These are phyloP conservation scores for Lojkania enalia DNA, from an alignment of 2,329 filamentous ascomycete species.

Conservation along the genomic window DNA sequence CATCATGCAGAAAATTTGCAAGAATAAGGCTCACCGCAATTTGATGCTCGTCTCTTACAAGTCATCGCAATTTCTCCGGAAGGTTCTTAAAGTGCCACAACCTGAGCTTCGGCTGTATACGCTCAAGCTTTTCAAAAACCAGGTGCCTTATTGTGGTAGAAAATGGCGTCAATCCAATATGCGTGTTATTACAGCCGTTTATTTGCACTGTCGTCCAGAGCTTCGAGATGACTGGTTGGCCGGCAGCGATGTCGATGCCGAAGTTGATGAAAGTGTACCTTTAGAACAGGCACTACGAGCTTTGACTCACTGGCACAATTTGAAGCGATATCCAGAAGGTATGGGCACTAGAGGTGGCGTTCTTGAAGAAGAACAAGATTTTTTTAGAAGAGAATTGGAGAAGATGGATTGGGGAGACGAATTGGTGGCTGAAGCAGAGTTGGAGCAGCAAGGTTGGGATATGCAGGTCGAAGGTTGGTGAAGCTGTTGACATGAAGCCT, in stretches of 20 bases:
- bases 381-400: conserved; percentile 54
- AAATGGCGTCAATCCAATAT: conserved; percentile 99
- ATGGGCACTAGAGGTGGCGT: conserved; percentile 59
- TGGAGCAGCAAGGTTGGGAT: conserved; percentile 15
- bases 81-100: conserved; percentile 88
- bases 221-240: conserved; percentile 93
- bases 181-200: conserved; percentile 97
- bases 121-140: conserved; percentile 96
- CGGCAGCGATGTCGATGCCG: conserved; percentile 87
- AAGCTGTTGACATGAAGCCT: neutral
- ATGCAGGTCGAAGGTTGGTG: conserved; percentile 15
- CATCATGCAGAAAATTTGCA: conserved; percentile 96
- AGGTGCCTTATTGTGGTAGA: conserved; percentile 95
- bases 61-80: conserved; percentile 86
- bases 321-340: conserved; percentile 77
- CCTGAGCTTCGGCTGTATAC: conserved; percentile 87
- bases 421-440: conserved; percentile 21
- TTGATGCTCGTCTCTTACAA: conserved; percentile 95
- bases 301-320: conserved; percentile 92
- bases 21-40: conserved; percentile 92
- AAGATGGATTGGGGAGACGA: conserved; percentile 51
- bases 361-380: conserved; percentile 51
- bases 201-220: conserved; percentile 89
- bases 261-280: conserved; percentile 89
- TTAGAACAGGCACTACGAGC: conserved; percentile 88